Base-by-base conservation (phyloP, 768 basidiomycete genomes). In the Lepiota venenata region DNA sequence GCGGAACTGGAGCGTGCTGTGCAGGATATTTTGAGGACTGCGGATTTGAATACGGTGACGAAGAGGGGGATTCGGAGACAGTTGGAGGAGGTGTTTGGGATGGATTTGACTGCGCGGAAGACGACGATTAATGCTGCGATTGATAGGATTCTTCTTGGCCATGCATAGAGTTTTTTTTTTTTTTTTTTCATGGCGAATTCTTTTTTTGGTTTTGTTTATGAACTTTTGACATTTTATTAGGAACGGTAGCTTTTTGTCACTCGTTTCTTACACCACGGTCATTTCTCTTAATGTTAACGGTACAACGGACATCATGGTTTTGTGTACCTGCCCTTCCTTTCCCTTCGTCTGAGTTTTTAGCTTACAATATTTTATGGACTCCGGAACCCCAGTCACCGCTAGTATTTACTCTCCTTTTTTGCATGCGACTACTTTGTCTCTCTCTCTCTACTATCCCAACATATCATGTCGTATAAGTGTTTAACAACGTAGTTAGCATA, bases 31-130 rank as follows among this genome's bases (percentile, higher is more conserved):
- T 73, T 98, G 50, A 80, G 79, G 15, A 71, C 75, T 12, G 92
- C 93, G 1, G 93, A 98, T 70, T 76, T 99, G 47, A 92, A 93
- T 64, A 83, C 84, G 10, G 79, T 97, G 55, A 98, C 96, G 48
- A 98, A 98, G 75, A 85, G 95, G 61, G 90, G 87, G 61, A 87
- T 99, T 47, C 81, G 96, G 37, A 77, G 84, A 52, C 82, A 84
- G 63, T 74, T 99, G 35, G 95, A 98, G 70, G 83, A 84, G 56
- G 79, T 78, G 56, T 97, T 88, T 65, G 87, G 87, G 32, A 82
- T 85, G 73, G 89, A 90, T 66, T 70, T 98, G 55, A 80, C 82
- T 11, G 60, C 82, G 20, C 80, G 86, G 53, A 91, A 93, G 69
- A 72, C 74, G 22, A 75, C 77, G 22, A 91, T 94, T 69, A 94